Evolutionary conservation across 1,284 basidiomycete species (phyloP).

Genomic region (Athelia psychrophila): DNA sequence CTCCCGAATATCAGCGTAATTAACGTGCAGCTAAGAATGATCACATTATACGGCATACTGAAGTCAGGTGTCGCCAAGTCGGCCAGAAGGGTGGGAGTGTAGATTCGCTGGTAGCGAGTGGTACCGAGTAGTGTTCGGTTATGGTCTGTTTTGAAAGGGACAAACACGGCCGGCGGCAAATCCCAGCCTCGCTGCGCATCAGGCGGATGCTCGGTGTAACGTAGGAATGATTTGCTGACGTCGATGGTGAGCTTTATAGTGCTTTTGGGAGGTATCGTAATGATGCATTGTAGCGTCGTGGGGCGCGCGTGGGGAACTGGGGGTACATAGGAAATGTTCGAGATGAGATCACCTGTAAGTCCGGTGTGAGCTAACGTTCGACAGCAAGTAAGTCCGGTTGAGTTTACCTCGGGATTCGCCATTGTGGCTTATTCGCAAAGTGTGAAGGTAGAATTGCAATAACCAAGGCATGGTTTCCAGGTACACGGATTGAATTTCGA

Average conservation of each 20-base stretch:
- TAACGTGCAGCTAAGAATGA: constrained; percentile 91
- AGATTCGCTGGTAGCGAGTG: constrained; percentile 46
- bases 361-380: constrained; percentile 10
- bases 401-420: constrained; percentile 43
- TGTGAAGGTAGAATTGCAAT: constrained; percentile 86
- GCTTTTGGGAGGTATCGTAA: constrained; percentile 69
- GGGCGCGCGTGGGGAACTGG: constrained; percentile 69
- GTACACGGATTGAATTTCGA: constrained; percentile 62
- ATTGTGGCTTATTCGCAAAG: constrained; percentile 51
- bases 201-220: constrained; percentile 94
- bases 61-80: constrained; percentile 97
- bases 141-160: constrained; percentile 34
- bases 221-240: constrained; percentile 83
- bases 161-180: constrained; percentile 79
- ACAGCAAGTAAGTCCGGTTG: constrained; percentile 6
- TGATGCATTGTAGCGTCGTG: constrained; percentile 69
- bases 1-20: constrained; percentile 93
- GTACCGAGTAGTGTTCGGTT: constrained; percentile 6
- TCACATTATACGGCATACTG: constrained; percentile 99
- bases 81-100: constrained; percentile 80
- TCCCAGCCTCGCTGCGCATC: constrained; percentile 96
- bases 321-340: constrained; percentile 63
- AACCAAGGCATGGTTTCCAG: constrained; percentile 95
- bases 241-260: constrained; percentile 70
- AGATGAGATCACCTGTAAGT: constrained; percentile 53